phyloP scores from a whole-genome alignment of 768 basidiomycete genomes.

The Collybiopsis confluens region DNA sequence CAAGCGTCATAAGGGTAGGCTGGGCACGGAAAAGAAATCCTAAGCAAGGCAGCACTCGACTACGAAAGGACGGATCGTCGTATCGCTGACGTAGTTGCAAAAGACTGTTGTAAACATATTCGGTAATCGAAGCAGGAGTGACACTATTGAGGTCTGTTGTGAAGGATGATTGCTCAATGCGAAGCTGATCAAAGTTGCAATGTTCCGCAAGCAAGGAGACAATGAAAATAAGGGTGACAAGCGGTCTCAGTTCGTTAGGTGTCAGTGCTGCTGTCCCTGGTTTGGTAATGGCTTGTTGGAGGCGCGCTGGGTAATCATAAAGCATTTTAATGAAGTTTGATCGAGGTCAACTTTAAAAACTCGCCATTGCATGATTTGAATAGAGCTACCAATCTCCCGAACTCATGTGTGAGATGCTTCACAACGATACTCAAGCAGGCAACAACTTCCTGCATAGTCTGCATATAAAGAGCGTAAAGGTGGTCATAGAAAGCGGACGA shows the following conservation, averaged over 20 bases:
- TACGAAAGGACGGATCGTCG: constrained; percentile 50
- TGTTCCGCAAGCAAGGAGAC: constrained; percentile 83
- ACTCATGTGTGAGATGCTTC: constrained; percentile 84
- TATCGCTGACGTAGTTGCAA: constrained; percentile 71
- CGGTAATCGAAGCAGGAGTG: constrained; percentile 58
- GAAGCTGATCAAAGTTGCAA: constrained; percentile 80
- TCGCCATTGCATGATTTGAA: constrained; percentile 83
- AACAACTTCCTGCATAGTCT: constrained; percentile 89
- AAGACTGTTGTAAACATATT: constrained; percentile 75
- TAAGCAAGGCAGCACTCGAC: constrained; percentile 79
- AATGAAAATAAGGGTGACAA: constrained; percentile 78
- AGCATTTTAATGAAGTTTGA: constrained; percentile 5
- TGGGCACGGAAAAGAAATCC: constrained; percentile 92
- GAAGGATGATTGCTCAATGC: constrained; percentile 54
- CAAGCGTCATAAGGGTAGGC: constrained; percentile 84
- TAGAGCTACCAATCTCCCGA: constrained; percentile 67
- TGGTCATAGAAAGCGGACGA: background rate
- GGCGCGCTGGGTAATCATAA: constrained; percentile 39
- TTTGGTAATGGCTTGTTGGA: constrained; percentile 53
- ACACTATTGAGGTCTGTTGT: background rate
- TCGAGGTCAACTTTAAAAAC: background rate
- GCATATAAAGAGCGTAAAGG: background rate
- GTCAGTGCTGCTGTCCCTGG: constrained; percentile 35
- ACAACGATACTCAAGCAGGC: constrained; percentile 89
- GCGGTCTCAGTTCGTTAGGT: constrained; percentile 45